Conservation (phyloP, 495 filamentous ascomycete genomes). For the Neurospora sp. region DNA sequence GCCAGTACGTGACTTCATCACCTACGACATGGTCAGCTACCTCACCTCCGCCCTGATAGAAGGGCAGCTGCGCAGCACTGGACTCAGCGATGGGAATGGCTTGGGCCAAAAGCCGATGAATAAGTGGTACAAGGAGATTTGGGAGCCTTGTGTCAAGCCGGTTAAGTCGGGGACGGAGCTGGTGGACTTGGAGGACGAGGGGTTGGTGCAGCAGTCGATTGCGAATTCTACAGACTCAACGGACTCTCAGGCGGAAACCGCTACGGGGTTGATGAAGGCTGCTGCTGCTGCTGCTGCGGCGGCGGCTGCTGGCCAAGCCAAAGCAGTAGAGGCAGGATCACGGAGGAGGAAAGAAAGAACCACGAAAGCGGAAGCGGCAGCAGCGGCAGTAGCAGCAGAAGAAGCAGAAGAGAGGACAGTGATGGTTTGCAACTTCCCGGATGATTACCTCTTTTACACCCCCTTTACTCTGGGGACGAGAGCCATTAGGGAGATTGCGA, state of each 20-base stretch:
- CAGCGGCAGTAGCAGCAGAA: neutral
- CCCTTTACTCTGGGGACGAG: slow-evolving; percentile 21
- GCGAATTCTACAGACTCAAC: neutral
- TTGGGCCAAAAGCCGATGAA: slow-evolving; percentile 10
- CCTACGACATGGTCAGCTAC: slow-evolving; percentile 18
- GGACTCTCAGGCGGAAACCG: too few species aligned
- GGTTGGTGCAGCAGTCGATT: neutral
- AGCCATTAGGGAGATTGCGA: slow-evolving; percentile 23
- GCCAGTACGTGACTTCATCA: slow-evolving; percentile 10
- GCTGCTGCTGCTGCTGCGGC: neutral
- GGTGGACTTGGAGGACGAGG: neutral
- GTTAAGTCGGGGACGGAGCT: neutral
- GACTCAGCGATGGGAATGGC: slow-evolving; percentile 21
- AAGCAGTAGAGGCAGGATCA: neutral
- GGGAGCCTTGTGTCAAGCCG: slow-evolving; percentile 17
- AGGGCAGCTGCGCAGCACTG: slow-evolving; percentile 20
- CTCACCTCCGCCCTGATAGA: slow-evolving; percentile 24
- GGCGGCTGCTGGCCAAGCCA: neutral
- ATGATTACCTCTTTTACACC: slow-evolving; percentile 27
- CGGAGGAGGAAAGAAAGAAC: too few species aligned
- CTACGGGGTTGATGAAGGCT: neutral
- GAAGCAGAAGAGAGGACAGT: neutral
- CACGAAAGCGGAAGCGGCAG: neutral
- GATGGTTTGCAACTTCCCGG: slow-evolving; percentile 16
- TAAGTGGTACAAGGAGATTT: slow-evolving; percentile 20